phyloP scores from a whole-genome alignment of 108 stramenopile species.

The Cyclotella choctawhatcheeana region DNA sequence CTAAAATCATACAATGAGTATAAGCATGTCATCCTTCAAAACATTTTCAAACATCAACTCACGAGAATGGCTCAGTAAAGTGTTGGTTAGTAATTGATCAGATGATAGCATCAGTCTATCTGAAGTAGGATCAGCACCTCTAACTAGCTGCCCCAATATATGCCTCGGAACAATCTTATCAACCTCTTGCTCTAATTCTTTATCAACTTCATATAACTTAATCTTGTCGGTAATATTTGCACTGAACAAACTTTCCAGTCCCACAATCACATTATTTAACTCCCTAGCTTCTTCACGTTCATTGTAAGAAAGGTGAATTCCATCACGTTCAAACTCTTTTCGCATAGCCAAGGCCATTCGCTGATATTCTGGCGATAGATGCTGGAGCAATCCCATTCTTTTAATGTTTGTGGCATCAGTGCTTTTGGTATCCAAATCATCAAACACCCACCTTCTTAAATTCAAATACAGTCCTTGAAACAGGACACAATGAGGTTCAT shows the following conservation, averaged over 20 bases:
- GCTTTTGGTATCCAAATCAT: background rate
- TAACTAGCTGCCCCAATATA: conserved; percentile 52
- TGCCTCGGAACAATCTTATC: conserved; percentile 65
- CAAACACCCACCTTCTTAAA: conserved; percentile 44
- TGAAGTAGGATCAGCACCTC: background rate
- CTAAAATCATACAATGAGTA: no score
- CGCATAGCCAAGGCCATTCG: conserved; percentile 76
- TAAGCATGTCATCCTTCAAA: no score
- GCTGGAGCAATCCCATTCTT: conserved; percentile 8
- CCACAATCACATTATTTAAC: conserved; percentile 66
- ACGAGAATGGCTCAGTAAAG: conserved; percentile 70
- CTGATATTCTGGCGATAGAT: conserved; percentile 73
- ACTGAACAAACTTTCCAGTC: conserved; percentile 77
- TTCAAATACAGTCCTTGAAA: conserved; percentile 73
- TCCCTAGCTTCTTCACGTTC: conserved; percentile 75
- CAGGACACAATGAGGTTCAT: no score
- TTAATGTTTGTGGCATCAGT: background rate
- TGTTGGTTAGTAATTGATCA: conserved; percentile 69
- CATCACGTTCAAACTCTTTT: conserved; percentile 92
- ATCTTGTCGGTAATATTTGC: conserved; percentile 69
- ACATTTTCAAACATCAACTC: no score
- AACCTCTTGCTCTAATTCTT: conserved; percentile 47
- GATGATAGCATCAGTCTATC: conserved; percentile 45
- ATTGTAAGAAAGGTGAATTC: conserved; percentile 83
- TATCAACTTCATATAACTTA: conserved; percentile 58